These are phyloP conservation scores for Xerocomellus amylosporus DNA, from an alignment of 768 basidiomycete species.

Conservation along the genomic window DNA sequence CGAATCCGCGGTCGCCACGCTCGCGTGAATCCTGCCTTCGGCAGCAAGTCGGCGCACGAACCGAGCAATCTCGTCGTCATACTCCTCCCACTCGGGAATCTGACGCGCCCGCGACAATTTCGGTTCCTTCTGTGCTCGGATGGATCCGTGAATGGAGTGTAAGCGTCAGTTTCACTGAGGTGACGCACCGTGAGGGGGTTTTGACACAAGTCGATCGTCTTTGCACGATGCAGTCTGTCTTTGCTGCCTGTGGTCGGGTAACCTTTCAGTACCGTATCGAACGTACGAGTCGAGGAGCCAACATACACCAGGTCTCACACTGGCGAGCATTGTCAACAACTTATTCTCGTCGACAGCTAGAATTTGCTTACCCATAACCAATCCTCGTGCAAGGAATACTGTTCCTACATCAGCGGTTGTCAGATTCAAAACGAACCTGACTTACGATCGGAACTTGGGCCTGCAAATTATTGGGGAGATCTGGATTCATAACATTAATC, in stretches of 20 bases:
- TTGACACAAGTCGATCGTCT: conserved; percentile 94
- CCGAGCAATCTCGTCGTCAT: conserved; percentile 84
- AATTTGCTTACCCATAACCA: conserved; percentile 85
- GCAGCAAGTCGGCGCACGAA: conserved; percentile 74
- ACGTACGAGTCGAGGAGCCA: background rate
- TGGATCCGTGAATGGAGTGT: background rate
- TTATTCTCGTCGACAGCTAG: background rate
- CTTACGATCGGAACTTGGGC: conserved; percentile 88
- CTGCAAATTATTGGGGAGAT: conserved; percentile 95
- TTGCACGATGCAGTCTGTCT: conserved; percentile 72
- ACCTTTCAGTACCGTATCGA: background rate
- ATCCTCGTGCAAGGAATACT: conserved; percentile 87
- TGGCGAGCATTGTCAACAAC: conserved; percentile 28
- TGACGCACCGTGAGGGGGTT: conserved; percentile 84
- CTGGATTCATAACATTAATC: conserved; percentile 37
- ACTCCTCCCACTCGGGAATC: conserved; percentile 97
- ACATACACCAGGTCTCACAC: conserved; percentile 99
- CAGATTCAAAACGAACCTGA: conserved; percentile 6
- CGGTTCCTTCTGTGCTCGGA: conserved; percentile 79
- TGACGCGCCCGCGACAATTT: conserved; percentile 90
- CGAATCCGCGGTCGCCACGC: conserved; percentile 64
- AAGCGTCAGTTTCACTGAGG: too few relatives aligned
- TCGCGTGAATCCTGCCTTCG: conserved; percentile 65
- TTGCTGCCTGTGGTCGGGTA: conserved; percentile 58
- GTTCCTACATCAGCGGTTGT: conserved; percentile 26